phyloP scores from a whole-genome alignment of 805 yeast genomes.

The Danielia oregonensis region DNA sequence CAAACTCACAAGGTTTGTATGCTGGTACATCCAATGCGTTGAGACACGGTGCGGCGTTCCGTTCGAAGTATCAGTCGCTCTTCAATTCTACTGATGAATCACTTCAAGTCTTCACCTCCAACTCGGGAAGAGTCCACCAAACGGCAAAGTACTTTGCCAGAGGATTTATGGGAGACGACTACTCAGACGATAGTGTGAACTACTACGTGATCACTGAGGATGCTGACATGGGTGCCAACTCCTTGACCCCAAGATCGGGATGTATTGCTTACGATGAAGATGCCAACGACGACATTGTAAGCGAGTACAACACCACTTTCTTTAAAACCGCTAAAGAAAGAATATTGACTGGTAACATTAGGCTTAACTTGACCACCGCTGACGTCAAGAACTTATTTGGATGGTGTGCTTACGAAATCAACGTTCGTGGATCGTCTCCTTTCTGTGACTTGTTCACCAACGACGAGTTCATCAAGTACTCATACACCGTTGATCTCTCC shows the following conservation, averaged over 20 bases:
- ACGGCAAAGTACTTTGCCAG: conserved; percentile 54
- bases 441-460: conserved; percentile 67
- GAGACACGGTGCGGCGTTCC: conserved; percentile 46
- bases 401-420: conserved; percentile 74
- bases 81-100: conserved; percentile 26
- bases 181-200: conserved; percentile 26
- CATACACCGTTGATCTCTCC: conserved; percentile 56
- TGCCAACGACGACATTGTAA: conserved; percentile 22
- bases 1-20: conserved; percentile 42
- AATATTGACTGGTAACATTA: conserved; percentile 52
- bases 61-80: conserved; percentile 47
- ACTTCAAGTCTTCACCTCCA: conserved; percentile 53
- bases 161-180: conserved; percentile 53
- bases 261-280: conserved; percentile 37
- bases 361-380: conserved; percentile 43
- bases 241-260: conserved; percentile 52
- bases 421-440: conserved; percentile 61
- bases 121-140: conserved; percentile 51
- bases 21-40: conserved; percentile 50
- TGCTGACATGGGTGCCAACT: conserved; percentile 49
- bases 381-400: conserved; percentile 55
- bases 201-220: conserved; percentile 46
- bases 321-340: conserved; percentile 54
- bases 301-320: conserved; percentile 37
- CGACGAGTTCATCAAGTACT: conserved; percentile 60